Base-by-base conservation (phyloP, 2,329 filamentous ascomycete species). In the Cladosporium sp. region DNA sequence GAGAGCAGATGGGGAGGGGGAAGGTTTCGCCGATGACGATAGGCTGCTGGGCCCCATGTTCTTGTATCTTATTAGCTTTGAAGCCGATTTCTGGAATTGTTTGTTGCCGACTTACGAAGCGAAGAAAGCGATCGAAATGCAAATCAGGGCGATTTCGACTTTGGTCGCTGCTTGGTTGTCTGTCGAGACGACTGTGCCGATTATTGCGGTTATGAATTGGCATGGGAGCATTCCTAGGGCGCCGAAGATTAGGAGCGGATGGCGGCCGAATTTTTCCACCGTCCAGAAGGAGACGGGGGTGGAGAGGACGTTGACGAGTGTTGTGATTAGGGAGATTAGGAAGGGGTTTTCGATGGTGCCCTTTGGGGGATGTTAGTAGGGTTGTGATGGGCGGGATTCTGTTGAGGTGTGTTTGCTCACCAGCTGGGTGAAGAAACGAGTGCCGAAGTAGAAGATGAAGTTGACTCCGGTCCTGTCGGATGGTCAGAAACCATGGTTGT, bases 61-160 rank as follows among this genome's bases (percentile, higher is more conserved):
- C 29, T 47, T 11, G 52, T 51, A 39, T 58, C 5, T 27, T 4
- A 9, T 27, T 9, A 27, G 22, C 22, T 9, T 3, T 18, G 3
- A 38, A 29, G 39, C 36, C n/a, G n/a, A n/a, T n/a, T n/a, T n/a
- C n/a, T n/a, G n/a, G n/a, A n/a, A n/a, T n/a, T n/a, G n/a, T n/a
- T n/a, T n/a, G n/a, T n/a, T n/a, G 15, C 30, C 18, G n/a, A 27
- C 22, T 27, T 9, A 27, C 22, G 72, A 70, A 22, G 85, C 85
- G 58, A 87, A 90, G 1, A 79, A 83, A 41, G 81, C 78, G 49
- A 89, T 88, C 67, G 87, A 88, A 72, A 88, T 78, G 66, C 82
- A 86, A 2, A 84, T 82, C 47, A 84, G 80, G 7, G 85, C 80
- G 56, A 89, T 86, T 78, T 88, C 83, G 53, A 83, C 76, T 4